phyloP scores from a whole-genome alignment of 2,329 filamentous ascomycete species.

The Pyrenophora tritici-repentis region DNA sequence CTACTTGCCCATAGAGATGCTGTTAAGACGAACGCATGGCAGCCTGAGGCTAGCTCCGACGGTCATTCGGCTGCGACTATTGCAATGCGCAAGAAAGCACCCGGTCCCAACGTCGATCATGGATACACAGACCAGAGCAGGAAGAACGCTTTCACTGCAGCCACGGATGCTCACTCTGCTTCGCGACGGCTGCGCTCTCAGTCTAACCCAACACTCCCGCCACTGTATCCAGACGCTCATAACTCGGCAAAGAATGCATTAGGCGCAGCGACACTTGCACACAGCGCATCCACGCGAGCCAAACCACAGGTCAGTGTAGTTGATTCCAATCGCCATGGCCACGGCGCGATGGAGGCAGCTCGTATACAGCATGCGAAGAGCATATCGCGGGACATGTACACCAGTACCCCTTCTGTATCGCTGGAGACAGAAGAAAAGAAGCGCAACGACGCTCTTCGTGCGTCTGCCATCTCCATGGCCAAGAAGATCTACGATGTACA shows the following conservation, averaged over 20 bases:
- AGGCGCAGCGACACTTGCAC: slow-evolving; percentile 72
- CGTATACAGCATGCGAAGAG: slow-evolving; percentile 69
- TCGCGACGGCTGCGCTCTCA: slow-evolving; percentile 63
- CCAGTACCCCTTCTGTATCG: slow-evolving; percentile 72
- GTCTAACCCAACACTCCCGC: slow-evolving; percentile 59
- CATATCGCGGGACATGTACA: slow-evolving; percentile 76
- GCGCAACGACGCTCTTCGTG: slow-evolving; percentile 72
- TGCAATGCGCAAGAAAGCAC: slow-evolving; percentile 62
- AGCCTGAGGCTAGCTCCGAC: slow-evolving; percentile 54
- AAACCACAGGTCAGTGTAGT: slow-evolving; percentile 20
- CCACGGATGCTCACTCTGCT: slow-evolving; percentile 73
- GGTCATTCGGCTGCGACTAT: slow-evolving; percentile 73
- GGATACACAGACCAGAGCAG: slow-evolving; percentile 58
- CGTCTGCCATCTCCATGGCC: slow-evolving; percentile 88
- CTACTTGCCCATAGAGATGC: slow-evolving; percentile 65
- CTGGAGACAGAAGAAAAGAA: slow-evolving; percentile 75
- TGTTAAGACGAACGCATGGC: slow-evolving; percentile 58
- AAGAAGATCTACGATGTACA: slow-evolving; percentile 80
- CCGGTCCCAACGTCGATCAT: slow-evolving; percentile 53
- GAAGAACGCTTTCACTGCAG: slow-evolving; percentile 73
- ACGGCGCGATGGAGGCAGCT: slow-evolving; percentile 64
- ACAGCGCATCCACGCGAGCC: slow-evolving; percentile 50
- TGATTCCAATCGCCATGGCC: slow-evolving; percentile 50
- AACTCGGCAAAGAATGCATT: slow-evolving; percentile 71
- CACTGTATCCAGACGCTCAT: slow-evolving; percentile 59